These are phyloP conservation scores for Diaporthe citriasiana DNA, from an alignment of 2,329 filamentous ascomycete species.

Conservation along the genomic window DNA sequence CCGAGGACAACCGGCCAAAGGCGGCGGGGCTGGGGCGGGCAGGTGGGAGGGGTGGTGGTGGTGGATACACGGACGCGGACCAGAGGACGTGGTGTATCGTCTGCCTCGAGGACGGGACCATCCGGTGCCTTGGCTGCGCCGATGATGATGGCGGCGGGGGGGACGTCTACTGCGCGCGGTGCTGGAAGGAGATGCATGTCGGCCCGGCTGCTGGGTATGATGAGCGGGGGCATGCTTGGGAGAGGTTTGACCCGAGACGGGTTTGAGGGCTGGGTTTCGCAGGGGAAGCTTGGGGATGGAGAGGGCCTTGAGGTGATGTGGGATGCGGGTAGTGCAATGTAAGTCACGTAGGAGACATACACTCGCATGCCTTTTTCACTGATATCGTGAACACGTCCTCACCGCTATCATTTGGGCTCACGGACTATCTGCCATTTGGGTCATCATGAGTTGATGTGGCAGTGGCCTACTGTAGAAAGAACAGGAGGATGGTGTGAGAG, in stretches of 20 bases:
- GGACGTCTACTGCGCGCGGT: conserved; percentile 81
- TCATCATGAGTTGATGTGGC: too few relatives aligned
- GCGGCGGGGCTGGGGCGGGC: conserved; percentile 35
- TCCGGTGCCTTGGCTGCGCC: conserved; percentile 78
- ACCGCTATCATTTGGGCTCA: too few relatives aligned
- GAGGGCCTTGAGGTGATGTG: too few relatives aligned
- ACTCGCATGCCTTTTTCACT: too few relatives aligned
- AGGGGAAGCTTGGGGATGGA: too few relatives aligned
- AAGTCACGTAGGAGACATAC: neutral
- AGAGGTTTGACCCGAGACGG: conserved; percentile 60
- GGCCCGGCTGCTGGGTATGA: conserved; percentile 78
- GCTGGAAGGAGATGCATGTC: conserved; percentile 86
- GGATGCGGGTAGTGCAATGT: too few relatives aligned
- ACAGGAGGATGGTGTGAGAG: too few relatives aligned
- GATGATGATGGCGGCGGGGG: conserved; percentile 53
- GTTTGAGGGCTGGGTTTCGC: conserved; percentile 9
- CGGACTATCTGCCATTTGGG: too few relatives aligned
- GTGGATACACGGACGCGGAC: conserved; percentile 76
- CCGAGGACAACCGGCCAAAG: conserved; percentile 56
- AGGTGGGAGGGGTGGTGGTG: too few relatives aligned
- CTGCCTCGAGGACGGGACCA: conserved; percentile 82
- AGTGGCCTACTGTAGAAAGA: too few relatives aligned
- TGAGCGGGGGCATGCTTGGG: conserved; percentile 77
- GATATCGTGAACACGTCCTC: too few relatives aligned
- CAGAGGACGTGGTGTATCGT: conserved; percentile 85